Evolutionary conservation across 2,329 filamentous ascomycete species (phyloP).

Genomic region (Clonostachys rosea): DNA sequence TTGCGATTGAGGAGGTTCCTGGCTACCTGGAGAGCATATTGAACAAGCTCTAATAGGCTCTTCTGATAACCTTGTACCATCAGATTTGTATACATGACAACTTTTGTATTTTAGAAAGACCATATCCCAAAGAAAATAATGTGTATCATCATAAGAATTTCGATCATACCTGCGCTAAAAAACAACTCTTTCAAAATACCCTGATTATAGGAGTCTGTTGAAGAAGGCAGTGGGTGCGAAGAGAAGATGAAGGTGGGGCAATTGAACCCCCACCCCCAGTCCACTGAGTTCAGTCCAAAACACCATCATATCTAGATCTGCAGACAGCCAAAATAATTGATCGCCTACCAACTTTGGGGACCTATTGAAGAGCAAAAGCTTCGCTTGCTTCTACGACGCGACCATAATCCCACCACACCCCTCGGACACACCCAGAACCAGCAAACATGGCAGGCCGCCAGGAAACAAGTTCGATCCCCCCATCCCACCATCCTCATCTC

Average conservation of each 20-base stretch:
- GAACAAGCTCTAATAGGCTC: slow-evolving; percentile 14
- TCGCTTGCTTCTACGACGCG: too few relatives aligned
- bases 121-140: too few relatives aligned
- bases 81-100: too few relatives aligned
- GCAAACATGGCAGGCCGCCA: slow-evolving; percentile 15
- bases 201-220: too few relatives aligned
- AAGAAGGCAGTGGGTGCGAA: not conserved
- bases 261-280: not conserved
- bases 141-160: too few relatives aligned
- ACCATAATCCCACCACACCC: not conserved
- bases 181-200: too few relatives aligned
- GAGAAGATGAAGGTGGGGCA: not conserved
- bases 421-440: not conserved
- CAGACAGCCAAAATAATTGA: not conserved
- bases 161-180: too few relatives aligned
- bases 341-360: too few relatives aligned
- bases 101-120: too few relatives aligned
- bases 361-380: too few relatives aligned
- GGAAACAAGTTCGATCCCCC: slow-evolving; percentile 18
- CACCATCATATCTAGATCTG: not conserved
- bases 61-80: too few relatives aligned
- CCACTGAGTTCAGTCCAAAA: not conserved
- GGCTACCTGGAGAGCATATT: slow-evolving; percentile 30
- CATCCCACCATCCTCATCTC: not conserved
- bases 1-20: slow-evolving; percentile 45